These are phyloP conservation scores for Paracorniculantispora psalliotae DNA, from an alignment of 2,329 filamentous ascomycete species.

Conservation along the genomic window DNA sequence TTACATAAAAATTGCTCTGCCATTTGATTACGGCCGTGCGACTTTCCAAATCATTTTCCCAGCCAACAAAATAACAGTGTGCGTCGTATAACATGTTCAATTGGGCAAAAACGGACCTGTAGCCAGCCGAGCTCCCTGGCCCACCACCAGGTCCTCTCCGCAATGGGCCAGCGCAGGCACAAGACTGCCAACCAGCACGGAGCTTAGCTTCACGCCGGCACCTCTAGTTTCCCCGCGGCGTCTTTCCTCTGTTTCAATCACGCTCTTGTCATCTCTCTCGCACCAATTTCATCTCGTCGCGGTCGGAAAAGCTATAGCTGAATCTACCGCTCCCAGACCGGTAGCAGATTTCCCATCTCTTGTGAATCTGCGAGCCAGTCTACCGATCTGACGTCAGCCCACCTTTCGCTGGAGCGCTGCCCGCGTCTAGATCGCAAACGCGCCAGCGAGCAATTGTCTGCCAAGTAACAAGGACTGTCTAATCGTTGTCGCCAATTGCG, in stretches of 20 bases:
- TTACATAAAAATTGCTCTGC: neutral
- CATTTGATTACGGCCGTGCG: neutral
- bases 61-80: neutral
- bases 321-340: neutral
- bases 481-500: neutral
- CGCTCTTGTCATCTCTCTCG: neutral
- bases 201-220: neutral
- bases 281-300: neutral
- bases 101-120: neutral
- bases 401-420: neutral
- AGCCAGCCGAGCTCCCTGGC: neutral
- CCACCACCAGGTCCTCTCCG: neutral
- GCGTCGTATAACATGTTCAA: neutral
- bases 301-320: neutral
- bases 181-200: neutral
- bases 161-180: neutral
- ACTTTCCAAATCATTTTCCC: neutral
- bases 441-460: neutral
- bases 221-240: neutral
- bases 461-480: neutral
- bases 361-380: neutral
- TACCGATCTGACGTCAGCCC: constrained; percentile 3
- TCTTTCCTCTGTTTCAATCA: neutral
- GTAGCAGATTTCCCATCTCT: neutral
- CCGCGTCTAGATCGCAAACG: neutral